Conservation (phyloP, 2,329 filamentous ascomycete genomes). For the Colletotrichum echinochloae region DNA sequence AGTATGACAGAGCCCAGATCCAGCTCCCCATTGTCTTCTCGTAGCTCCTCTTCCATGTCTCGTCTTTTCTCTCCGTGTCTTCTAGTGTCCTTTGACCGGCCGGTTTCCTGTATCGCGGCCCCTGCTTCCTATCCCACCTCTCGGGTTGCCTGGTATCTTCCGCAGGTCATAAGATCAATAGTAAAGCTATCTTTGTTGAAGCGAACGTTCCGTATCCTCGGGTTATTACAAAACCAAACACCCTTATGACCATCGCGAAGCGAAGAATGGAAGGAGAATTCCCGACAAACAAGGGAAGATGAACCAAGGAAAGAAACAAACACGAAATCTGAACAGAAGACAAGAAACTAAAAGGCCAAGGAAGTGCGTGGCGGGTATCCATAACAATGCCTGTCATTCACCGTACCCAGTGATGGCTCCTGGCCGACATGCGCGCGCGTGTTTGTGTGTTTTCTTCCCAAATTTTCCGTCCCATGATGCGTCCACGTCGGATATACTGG, state of each 20-base stretch:
- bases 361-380: slow-evolving; percentile 39
- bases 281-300: slow-evolving; percentile 28
- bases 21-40: not conserved
- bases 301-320: slow-evolving; percentile 30
- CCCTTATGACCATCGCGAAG: slow-evolving; percentile 26
- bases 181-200: slow-evolving; percentile 36
- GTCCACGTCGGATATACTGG: slow-evolving; percentile 12
- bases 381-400: slow-evolving; percentile 35
- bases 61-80: not conserved
- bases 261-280: slow-evolving; percentile 28
- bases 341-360: not conserved
- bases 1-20: not conserved
- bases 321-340: slow-evolving; percentile 39
- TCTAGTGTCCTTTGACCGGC: not conserved
- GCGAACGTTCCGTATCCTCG: slow-evolving; percentile 36
- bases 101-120: not conserved
- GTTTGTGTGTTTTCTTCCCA: slow-evolving; percentile 11
- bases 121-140: not conserved
- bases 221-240: slow-evolving; percentile 29
- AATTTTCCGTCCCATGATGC: slow-evolving; percentile 35
- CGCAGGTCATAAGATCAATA: not conserved
- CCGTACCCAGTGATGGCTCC: slow-evolving; percentile 21
- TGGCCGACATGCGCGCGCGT: not conserved
- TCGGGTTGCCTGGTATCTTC: not conserved
- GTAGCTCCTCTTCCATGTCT: not conserved